phyloP scores from a whole-genome alignment of 768 basidiomycete species.

The Phanerochaete carnosa region DNA sequence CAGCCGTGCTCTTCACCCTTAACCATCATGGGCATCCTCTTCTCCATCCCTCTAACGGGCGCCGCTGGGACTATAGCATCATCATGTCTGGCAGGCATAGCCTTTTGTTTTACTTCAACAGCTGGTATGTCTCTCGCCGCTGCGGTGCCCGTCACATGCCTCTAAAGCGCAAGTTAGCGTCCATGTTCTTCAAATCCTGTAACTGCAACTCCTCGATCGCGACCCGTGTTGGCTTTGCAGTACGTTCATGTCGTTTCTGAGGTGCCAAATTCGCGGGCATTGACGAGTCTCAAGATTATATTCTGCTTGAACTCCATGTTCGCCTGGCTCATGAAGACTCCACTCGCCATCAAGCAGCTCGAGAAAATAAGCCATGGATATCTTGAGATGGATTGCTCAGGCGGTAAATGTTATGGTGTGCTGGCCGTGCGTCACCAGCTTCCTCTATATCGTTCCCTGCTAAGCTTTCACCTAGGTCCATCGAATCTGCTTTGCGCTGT shows the following conservation, averaged over 20 bases:
- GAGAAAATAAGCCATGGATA: constrained; percentile 95
- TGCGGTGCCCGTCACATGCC: background rate
- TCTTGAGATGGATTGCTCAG: constrained; percentile 95
- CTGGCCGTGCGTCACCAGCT: constrained; percentile 67
- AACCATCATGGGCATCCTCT: constrained; percentile 61
- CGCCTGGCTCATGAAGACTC: constrained; percentile 96
- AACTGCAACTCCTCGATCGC: constrained; percentile 99
- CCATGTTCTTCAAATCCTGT: constrained; percentile 97
- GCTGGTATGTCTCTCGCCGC: constrained; percentile 50
- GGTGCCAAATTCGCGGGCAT: background rate
- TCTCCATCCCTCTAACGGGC: constrained; percentile 73
- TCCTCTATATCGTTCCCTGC: background rate
- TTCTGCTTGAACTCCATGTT: constrained; percentile 94
- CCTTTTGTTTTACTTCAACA: constrained; percentile 84
- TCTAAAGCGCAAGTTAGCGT: constrained; percentile 48
- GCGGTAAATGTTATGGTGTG: constrained; percentile 93
- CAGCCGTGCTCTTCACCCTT: background rate
- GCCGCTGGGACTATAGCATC: constrained; percentile 68
- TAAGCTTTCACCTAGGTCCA: constrained; percentile 58
- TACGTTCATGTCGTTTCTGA: constrained; percentile 32
- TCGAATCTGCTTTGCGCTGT: constrained; percentile 92
- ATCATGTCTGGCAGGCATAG: constrained; percentile 79
- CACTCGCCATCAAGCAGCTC: constrained; percentile 79
- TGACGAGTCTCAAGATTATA: constrained; percentile 61
- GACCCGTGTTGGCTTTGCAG: constrained; percentile 93